Evolutionary conservation across 768 basidiomycete genomes (phyloP).

Genomic region (Cystobasidium tubakii): DNA sequence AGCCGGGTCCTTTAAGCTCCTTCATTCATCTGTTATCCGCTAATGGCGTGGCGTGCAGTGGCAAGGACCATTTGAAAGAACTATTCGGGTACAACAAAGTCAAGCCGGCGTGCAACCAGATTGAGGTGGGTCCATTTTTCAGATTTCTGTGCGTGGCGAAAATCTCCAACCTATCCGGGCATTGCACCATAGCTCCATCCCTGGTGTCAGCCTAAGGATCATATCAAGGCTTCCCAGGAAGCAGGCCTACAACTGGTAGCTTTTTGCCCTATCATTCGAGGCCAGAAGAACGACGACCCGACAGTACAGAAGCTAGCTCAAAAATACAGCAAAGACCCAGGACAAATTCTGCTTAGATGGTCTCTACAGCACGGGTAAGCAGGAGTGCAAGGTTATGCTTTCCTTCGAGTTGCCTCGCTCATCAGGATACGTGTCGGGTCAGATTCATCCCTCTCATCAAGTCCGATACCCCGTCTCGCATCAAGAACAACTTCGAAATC

Average conservation of each 20-base stretch:
- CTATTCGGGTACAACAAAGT: constrained; percentile 61
- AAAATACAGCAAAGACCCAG: constrained; percentile 48
- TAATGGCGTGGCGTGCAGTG: constrained; percentile 24
- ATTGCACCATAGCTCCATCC: constrained; percentile 54
- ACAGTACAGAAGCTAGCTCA: constrained; percentile 56
- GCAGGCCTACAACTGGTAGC: constrained; percentile 49
- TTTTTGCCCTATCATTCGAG: constrained; percentile 67
- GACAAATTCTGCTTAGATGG: constrained; percentile 54
- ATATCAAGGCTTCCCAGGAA: constrained; percentile 59
- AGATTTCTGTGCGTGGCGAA: no score
- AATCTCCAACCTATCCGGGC: no score
- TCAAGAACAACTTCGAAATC: constrained; percentile 58
- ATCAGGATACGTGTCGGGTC: no score
- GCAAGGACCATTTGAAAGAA: constrained; percentile 59
- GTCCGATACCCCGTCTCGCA: constrained; percentile 64
- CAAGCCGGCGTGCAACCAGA: constrained; percentile 59
- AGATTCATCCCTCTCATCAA: constrained; percentile 63
- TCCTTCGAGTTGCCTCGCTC: no score
- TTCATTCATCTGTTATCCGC: no score
- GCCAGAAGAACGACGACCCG: constrained; percentile 51
- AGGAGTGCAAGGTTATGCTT: no score
- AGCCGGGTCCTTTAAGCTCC: no score
- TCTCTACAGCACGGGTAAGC: constrained; percentile 48
- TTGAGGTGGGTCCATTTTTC: constrained; percentile 15
- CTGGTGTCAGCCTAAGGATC: constrained; percentile 61